phyloP scores from a whole-genome alignment of 2,329 filamentous ascomycete genomes.

The Karstenula rhodostoma region DNA sequence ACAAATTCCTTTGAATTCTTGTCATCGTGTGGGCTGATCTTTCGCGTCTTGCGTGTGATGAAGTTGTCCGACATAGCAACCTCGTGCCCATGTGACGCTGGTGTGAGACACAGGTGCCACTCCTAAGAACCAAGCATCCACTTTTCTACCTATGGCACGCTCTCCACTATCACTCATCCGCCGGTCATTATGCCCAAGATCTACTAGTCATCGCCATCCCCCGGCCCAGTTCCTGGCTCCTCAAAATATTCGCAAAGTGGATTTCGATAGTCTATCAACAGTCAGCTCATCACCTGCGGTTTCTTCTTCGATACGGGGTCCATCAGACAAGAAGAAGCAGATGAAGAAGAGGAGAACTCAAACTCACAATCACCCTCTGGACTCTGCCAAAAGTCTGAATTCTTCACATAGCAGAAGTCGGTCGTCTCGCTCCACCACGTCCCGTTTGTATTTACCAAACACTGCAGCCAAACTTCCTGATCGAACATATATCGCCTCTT shows the following conservation, averaged over 20 bases:
- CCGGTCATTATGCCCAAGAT: background rate
- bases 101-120: background rate
- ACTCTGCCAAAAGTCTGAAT: constrained; percentile 37
- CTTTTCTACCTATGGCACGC: background rate
- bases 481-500: constrained; percentile 33
- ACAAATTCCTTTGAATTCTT: background rate
- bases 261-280: constrained; percentile 28
- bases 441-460: constrained; percentile 24
- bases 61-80: background rate
- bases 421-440: constrained; percentile 39
- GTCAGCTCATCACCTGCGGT: background rate
- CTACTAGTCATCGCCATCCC: background rate
- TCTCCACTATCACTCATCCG: background rate
- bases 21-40: background rate
- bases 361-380: constrained; percentile 33
- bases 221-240: constrained; percentile 14
- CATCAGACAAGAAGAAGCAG: too few relatives aligned
- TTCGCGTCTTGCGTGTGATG: background rate
- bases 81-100: background rate
- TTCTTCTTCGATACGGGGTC: too few relatives aligned
- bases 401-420: constrained; percentile 41
- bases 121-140: background rate
- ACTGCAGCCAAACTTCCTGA: constrained; percentile 38
- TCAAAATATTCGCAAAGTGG: constrained; percentile 32
- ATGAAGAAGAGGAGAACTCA: too few relatives aligned